Evolutionary conservation across 2,329 filamentous ascomycete genomes (phyloP).

Genomic region (Microcera coccophila): DNA sequence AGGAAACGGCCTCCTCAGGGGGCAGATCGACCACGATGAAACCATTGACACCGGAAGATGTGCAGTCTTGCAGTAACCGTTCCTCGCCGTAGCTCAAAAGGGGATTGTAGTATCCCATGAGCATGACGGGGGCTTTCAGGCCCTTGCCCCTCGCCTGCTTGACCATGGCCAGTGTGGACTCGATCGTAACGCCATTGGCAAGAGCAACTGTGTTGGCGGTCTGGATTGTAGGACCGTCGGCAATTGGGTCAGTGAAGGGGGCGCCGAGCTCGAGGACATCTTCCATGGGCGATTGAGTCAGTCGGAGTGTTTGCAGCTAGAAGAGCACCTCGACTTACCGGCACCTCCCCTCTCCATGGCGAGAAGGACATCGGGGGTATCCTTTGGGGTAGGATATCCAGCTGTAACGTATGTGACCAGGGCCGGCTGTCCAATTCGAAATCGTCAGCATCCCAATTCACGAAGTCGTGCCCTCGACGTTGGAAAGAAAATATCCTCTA

Average conservation of each 20-base stretch:
- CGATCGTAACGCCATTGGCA: conserved; percentile 80
- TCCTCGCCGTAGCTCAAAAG: conserved; percentile 93
- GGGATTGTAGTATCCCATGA: conserved; percentile 99
- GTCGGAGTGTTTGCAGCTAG: neutral
- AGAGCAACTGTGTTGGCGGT: conserved; percentile 89
- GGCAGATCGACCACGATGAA: conserved; percentile 97
- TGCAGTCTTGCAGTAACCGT: conserved; percentile 77
- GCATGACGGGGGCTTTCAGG: conserved; percentile 74
- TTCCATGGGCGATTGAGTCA: conserved; percentile 17
- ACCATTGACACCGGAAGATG: conserved; percentile 81
- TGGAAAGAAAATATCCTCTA: conserved; percentile 7
- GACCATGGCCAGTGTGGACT: conserved; percentile 76
- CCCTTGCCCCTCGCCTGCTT: conserved; percentile 73
- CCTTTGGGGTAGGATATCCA: conserved; percentile 78
- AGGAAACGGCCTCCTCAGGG: conserved; percentile 90
- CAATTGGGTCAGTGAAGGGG: conserved; percentile 97
- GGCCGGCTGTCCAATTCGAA: conserved; percentile 55
- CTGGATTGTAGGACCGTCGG: conserved; percentile 95
- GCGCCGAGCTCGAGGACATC: conserved; percentile 95
- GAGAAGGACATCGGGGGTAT: conserved; percentile 79
- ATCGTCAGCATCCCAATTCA: neutral
- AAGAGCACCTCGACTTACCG: conserved; percentile 50
- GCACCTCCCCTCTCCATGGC: conserved; percentile 90
- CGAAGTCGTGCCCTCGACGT: no score
- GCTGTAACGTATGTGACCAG: conserved; percentile 96